A percentile compares a stretch with the other conserved stretches of the same genome.
phyloP scores from a whole-genome alignment of 257 asterid species.

The Paulownia fortunei region DNA sequence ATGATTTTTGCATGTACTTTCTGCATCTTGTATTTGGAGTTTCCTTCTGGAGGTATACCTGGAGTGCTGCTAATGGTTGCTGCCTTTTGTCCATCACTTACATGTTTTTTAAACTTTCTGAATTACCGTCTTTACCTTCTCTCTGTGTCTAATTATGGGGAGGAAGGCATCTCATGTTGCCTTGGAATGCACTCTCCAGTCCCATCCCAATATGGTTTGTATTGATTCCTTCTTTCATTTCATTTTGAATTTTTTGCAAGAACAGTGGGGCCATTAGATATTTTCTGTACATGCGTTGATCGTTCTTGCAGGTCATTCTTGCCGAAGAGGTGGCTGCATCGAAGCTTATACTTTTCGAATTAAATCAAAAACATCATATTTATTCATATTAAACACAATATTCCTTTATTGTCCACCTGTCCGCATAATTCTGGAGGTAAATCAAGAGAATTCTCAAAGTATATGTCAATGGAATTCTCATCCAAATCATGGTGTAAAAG shows the following conservation, averaged over 20 bases:
- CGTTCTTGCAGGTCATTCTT: conserved; percentile 74
- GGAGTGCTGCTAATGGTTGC: no score
- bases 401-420: no score
- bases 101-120: neutral
- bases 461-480: no score
- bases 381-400: no score
- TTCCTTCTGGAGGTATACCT: conserved; percentile 21
- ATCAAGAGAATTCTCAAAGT: no score
- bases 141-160: conserved; percentile 68
- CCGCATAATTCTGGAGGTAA: no score
- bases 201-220: conserved; percentile 97
- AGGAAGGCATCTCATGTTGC: conserved; percentile 99
- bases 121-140: neutral
- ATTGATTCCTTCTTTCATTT: conserved; percentile 2
- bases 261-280: conserved; percentile 14
- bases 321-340: conserved; percentile 98
- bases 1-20: neutral
- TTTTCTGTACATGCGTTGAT: conserved; percentile 1
- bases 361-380: no score
- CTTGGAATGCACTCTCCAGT: conserved; percentile 94
- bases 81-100: no score
- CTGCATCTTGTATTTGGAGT: conserved; percentile 22
- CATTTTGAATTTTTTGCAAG: conserved; percentile 3
- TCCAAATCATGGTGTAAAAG: no score
- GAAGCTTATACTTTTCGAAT: conserved; percentile 97